Conservation (phyloP, 169 alveolate species). For the Eimeria necatrix region DNA sequence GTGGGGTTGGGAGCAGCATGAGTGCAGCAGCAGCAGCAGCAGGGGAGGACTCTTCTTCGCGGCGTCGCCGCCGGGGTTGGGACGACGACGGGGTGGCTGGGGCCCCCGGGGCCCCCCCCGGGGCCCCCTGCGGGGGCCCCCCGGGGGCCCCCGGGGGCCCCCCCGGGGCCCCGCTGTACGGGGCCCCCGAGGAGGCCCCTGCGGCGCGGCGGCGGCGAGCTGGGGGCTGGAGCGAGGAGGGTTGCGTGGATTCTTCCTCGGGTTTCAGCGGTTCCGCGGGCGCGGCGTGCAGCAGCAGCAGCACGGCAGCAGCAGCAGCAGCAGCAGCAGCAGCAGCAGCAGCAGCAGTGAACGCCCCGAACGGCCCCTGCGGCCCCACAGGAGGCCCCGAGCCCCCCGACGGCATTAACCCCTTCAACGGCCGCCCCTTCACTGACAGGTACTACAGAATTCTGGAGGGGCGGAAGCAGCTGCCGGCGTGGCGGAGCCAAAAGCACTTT, state of each 20-base stretch:
- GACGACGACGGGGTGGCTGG: background rate
- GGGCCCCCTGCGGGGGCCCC: background rate
- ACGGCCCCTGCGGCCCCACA: background rate
- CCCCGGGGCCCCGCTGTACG: background rate
- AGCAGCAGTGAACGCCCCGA: background rate
- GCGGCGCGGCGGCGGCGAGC: constrained; percentile 18
- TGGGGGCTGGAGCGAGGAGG: background rate
- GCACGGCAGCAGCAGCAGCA: constrained; percentile 41
- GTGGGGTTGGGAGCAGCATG: background rate
- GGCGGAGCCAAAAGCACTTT: constrained; percentile 92
- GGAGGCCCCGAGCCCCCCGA: constrained; percentile 28
- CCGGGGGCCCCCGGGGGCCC: background rate
- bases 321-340: constrained; percentile 50
- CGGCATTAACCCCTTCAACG: constrained; percentile 70
- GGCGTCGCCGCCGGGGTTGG: constrained; percentile 22
- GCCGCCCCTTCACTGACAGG: constrained; percentile 85
- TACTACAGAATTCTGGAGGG: constrained; percentile 89
- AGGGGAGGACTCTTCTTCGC: constrained; percentile 8
- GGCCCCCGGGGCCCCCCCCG: background rate
- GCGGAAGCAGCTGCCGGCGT: constrained; percentile 92
- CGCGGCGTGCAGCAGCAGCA: background rate
- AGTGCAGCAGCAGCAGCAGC: background rate
- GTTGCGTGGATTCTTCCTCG: background rate
- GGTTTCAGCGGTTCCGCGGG: background rate
- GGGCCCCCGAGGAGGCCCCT: background rate